Conservation (phyloP, 768 basidiomycete genomes). For the Suillus tomentosus region DNA sequence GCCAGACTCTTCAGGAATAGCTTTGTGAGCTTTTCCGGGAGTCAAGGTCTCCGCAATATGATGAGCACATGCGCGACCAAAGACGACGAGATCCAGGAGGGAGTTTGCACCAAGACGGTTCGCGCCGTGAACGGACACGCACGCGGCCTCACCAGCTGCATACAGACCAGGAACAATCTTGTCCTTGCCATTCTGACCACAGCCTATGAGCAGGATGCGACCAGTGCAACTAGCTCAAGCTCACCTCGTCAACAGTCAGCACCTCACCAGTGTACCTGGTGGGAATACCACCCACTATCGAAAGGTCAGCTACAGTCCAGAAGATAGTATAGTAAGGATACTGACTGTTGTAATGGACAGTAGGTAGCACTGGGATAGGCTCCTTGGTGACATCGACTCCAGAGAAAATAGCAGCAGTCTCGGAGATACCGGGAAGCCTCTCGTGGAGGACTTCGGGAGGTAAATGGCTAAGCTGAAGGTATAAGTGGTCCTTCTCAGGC, state of each 20-base stretch:
- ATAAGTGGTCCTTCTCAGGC: slow-evolving; percentile 96
- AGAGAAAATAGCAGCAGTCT: slow-evolving; percentile 98
- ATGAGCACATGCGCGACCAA: slow-evolving; percentile 98
- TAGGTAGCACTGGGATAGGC: slow-evolving; percentile 97
- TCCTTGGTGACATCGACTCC: slow-evolving; percentile 99
- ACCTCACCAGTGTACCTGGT: slow-evolving; percentile 98
- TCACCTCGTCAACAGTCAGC: slow-evolving; percentile 74
- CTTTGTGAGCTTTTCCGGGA: slow-evolving; percentile 89
- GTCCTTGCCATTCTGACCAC: slow-evolving; percentile 75
- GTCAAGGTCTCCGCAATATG: slow-evolving; percentile 92
- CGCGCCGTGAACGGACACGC: slow-evolving; percentile 98
- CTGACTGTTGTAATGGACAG: slow-evolving; percentile 98
- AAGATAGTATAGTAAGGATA: slow-evolving; percentile 15
- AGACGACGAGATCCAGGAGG: slow-evolving; percentile 97
- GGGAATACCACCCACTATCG: slow-evolving; percentile 96
- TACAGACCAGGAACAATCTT: slow-evolving; percentile 94
- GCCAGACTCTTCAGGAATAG: slow-evolving; percentile 84
- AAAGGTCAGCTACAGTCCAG: slow-evolving; percentile 12
- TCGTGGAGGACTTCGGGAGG: slow-evolving; percentile 95
- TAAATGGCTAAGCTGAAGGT: slow-evolving; percentile 94
- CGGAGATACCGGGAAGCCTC: slow-evolving; percentile 97
- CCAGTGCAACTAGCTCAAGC: slow-evolving; percentile 11
- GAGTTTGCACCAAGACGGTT: slow-evolving; percentile 99
- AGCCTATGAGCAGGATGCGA: not conserved
- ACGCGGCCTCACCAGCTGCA: slow-evolving; percentile 98